Evolutionary conservation across 2,329 filamentous ascomycete species (phyloP).

Genomic region (Alternaria solani): DNA sequence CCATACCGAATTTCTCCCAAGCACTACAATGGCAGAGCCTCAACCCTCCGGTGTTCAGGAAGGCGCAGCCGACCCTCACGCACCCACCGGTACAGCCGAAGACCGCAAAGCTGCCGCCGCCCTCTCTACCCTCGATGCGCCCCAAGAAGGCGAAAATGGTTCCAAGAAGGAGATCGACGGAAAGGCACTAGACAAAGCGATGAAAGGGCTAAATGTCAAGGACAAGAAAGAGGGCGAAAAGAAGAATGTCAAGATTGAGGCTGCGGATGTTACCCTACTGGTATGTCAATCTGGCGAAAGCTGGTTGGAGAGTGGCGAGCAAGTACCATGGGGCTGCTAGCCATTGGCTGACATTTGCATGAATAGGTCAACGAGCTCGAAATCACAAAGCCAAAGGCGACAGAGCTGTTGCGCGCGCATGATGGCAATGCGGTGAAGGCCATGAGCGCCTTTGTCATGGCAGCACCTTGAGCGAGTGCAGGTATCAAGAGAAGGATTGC

Average conservation of each 20-base stretch:
- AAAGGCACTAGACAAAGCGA: constrained; percentile 75
- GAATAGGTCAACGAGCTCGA: constrained; percentile 71
- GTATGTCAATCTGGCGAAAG: constrained; percentile 57
- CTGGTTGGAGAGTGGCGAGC: neutral
- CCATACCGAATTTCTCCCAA: constrained; percentile 2
- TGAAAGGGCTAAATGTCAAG: constrained; percentile 66
- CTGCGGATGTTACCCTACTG: constrained; percentile 73
- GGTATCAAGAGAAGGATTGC: too few species aligned
- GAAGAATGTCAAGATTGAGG: constrained; percentile 73
- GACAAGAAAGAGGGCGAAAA: constrained; percentile 52
- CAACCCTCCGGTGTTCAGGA: constrained; percentile 67
- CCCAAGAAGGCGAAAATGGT: constrained; percentile 58
- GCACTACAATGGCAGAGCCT: constrained; percentile 64
- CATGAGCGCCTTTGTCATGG: constrained; percentile 66
- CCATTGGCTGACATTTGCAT: constrained; percentile 3
- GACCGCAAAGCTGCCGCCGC: constrained; percentile 80
- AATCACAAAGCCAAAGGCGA: constrained; percentile 74
- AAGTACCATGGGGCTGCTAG: fast-evolving
- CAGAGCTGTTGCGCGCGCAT: constrained; percentile 74
- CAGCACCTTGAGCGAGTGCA: constrained; percentile 21
- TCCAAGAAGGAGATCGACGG: constrained; percentile 70
- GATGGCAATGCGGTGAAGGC: constrained; percentile 75
- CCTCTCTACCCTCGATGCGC: constrained; percentile 72
- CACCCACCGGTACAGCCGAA: constrained; percentile 68
- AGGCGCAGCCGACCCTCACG: constrained; percentile 62